Evolutionary conservation across 108 stramenopile genomes (phyloP), one percentile per base, ranked within the genome.

Genomic region (Skeletonema costatum): DNA sequence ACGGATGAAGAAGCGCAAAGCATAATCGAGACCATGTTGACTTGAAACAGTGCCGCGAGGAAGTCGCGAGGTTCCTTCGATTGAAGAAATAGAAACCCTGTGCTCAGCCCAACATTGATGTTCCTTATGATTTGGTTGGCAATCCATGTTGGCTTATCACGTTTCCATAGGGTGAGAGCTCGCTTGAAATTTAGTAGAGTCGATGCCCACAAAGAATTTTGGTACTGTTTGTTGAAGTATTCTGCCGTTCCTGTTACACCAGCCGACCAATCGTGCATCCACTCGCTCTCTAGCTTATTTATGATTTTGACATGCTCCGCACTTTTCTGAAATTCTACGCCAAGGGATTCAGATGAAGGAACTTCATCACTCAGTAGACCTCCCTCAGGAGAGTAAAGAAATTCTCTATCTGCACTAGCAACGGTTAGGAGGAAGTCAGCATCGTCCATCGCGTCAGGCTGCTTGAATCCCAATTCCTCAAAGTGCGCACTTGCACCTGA

Each of bases 11-110:
- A 74, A 8, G 75, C 73, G 38, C 77, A 65, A 58, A 81, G 60
- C 38, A 79, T 81, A 13, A 89, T 70, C 3, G 44, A 16, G 39
- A 83, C 82, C 70, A 92, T 46, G 44, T 88, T 69, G 1, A 73
- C 82, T 42, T 74, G 73, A 70, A 83, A 83, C 29, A 78, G 21
- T 25, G 79, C 77, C 13, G 77, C 82, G 17, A 82, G 73, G 32
- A 77, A 72, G 25, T 71, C 72, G 13, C 71, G 66, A 38, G 61
- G 65, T 12, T 69, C 36, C 30, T 67, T 63, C 12, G 88, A 89
- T 25, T 89, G 74, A 29, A 77, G 82, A 66, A 89, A 93, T 1
- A 90, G 88, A 1, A 85, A 87, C 50, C 92, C 91, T 5, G 90
- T 90, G 46, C 85, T 81, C 19, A 90, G 35, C 2, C 92, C 91